Percentiles rank a stretch among this genome's conserved stretches.
phyloP scores from a whole-genome alignment of 106 monocot species.

The Platanthera zijinensis region DNA sequence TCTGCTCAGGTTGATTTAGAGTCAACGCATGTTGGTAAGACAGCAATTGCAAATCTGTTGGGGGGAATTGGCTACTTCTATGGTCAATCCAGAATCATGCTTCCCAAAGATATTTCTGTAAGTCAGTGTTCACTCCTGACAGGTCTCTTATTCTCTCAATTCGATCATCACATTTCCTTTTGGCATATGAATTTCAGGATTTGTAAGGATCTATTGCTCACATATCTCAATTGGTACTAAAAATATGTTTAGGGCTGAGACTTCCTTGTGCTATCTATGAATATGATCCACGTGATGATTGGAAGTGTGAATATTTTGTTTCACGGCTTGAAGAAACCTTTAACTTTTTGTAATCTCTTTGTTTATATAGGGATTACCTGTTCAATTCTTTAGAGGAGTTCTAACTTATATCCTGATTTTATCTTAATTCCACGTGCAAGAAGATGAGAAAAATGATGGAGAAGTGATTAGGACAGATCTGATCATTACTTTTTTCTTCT shows the following conservation, averaged over 20 bases:
- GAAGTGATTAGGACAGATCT: background rate
- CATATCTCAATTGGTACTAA: background rate
- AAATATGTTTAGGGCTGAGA: background rate
- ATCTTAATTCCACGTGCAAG: background rate
- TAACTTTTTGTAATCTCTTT: background rate
- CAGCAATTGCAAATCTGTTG: conserved; percentile 81
- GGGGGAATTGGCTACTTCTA: conserved; percentile 94
- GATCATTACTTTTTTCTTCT: too few species aligned
- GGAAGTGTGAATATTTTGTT: too few species aligned
- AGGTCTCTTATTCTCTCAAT: background rate
- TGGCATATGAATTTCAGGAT: background rate
- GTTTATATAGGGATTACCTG: background rate
- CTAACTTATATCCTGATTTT: background rate
- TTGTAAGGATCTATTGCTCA: background rate
- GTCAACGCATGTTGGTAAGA: conserved; percentile 48
- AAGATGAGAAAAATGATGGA: background rate
- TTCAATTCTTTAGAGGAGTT: background rate
- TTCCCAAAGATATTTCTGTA: conserved; percentile 78
- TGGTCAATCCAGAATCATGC: conserved; percentile 86
- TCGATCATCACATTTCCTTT: background rate
- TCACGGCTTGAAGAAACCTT: background rate
- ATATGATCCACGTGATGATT: conserved; percentile 1
- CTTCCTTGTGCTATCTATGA: background rate
- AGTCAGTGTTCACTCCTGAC: conserved; percentile 12
- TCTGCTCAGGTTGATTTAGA: conserved; percentile 56